Evolutionary conservation across 202 grass and related monocot genomes (phyloP).

Genomic region (Schoenoplectus triqueter): DNA sequence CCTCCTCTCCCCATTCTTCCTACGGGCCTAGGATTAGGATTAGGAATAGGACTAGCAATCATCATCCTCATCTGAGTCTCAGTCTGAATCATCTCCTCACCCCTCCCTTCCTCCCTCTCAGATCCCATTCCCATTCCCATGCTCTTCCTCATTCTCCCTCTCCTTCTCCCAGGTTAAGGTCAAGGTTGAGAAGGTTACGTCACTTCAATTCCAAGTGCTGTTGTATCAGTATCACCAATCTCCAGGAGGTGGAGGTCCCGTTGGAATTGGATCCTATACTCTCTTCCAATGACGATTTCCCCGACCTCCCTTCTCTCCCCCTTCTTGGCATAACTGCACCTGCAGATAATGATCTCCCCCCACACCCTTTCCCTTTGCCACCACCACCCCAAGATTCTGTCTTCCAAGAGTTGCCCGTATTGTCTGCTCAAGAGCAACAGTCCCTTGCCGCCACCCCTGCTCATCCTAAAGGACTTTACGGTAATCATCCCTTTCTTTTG

Average conservation of each 20-base stretch:
- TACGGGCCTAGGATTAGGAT: too few species aligned
- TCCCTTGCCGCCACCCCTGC: conserved; percentile 74
- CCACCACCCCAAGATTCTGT: conserved; percentile 29
- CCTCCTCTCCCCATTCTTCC: not conserved
- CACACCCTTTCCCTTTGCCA: conserved; percentile 39
- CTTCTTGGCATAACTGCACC: conserved; percentile 50
- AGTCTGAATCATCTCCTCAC: too few species aligned
- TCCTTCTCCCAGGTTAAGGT: not conserved
- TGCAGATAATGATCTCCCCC: conserved; percentile 45
- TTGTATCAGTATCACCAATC: not conserved
- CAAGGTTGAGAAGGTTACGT: too few species aligned
- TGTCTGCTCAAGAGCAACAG: conserved; percentile 67
- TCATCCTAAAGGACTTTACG: conserved; percentile 79
- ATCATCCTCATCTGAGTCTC: not conserved
- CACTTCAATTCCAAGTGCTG: not conserved
- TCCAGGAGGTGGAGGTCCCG: too few species aligned
- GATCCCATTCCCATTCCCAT: not conserved
- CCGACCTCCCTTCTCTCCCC: conserved; percentile 45
- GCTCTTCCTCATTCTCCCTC: not conserved
- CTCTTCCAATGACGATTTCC: conserved; percentile 40
- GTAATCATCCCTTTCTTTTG: conserved; percentile 41
- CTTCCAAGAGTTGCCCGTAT: conserved; percentile 69
- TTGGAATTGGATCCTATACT: too few species aligned
- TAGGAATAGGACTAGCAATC: too few species aligned
- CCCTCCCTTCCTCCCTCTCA: not conserved